phyloP scores from a whole-genome alignment of 1,284 basidiomycete genomes.

The Heimioporus punctisporus region DNA sequence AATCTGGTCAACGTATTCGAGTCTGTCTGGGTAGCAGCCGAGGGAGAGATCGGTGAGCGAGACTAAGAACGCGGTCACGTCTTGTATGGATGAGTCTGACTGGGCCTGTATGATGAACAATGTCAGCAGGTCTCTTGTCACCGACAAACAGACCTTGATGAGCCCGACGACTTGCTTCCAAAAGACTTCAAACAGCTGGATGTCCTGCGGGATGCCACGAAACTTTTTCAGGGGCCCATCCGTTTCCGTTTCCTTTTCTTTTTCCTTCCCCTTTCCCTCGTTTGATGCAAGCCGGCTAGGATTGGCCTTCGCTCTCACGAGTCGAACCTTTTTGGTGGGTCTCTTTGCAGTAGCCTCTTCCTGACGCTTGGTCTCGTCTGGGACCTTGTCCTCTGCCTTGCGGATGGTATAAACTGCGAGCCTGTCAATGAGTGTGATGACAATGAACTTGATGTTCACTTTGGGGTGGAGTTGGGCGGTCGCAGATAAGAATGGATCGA shows the following conservation, averaged over 20 bases:
- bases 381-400: slow-evolving; percentile 92
- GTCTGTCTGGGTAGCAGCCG: slow-evolving; percentile 92
- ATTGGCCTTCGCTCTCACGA: slow-evolving; percentile 57
- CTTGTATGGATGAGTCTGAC: slow-evolving; percentile 94
- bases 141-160: slow-evolving; percentile 72
- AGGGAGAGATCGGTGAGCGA: slow-evolving; percentile 93
- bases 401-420: slow-evolving; percentile 92
- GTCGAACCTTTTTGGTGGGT: slow-evolving; percentile 83
- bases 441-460: slow-evolving; percentile 97
- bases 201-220: slow-evolving; percentile 91
- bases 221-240: slow-evolving; percentile 69
- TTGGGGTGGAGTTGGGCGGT: slow-evolving; percentile 94
- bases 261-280: slow-evolving; percentile 47
- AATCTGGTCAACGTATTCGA: slow-evolving; percentile 96
- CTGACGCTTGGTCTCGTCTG: slow-evolving; percentile 87
- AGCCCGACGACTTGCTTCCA: slow-evolving; percentile 98
- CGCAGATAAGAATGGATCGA: slow-evolving; percentile 91
- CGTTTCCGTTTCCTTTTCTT: slow-evolving; percentile 54
- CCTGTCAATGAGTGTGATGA: slow-evolving; percentile 95
- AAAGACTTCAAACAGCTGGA: slow-evolving; percentile 94
- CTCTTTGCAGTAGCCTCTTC: slow-evolving; percentile 90
- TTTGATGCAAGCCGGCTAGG: too few species aligned
- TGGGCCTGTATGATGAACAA: slow-evolving; percentile 66
- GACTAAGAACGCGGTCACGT: slow-evolving; percentile 92
- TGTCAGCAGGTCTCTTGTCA: not conserved